Evolutionary conservation across 1,284 basidiomycete genomes (phyloP), one percentile per base, ranked within the genome.

Genomic region (Ceratobasidium sp.): DNA sequence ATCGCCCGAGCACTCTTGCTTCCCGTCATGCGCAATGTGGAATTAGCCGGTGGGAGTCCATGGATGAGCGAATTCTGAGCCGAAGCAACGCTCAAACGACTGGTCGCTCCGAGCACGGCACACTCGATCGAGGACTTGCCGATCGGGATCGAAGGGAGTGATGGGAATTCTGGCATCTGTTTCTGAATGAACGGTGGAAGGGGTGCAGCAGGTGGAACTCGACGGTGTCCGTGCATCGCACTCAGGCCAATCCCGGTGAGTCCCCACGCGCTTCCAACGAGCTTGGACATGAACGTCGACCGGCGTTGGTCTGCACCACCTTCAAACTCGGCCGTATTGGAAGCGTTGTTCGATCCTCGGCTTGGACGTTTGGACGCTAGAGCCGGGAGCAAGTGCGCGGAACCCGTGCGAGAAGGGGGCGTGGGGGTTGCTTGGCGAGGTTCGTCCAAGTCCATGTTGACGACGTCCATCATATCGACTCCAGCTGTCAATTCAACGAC

Each of bases 401-500:
- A 54, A 13, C 12, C 22, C 4, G 35, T 54, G 20, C 62, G 62
- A 34, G 62, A 53, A 31, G 62, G 38, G 7, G 52, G 52, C 40
- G 49, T 62, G 3, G 58, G 58, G 3, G 62, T 53, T 10, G 25
- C 35, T 12, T 67, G 49, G 20, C 20, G 17, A 29, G 13, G 15
- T 4, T 25, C 8, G 17, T 47, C 56, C 27, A 47, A 15, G 13
- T 47, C 42, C 62, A 53, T 2, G 29, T 67, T 42, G 27, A 45
- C 32, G 6, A 67, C n/a, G 6, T 67, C 62, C 35, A 67, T n/a
- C 34, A 67, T 67, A 43, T 67, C 62, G 7, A 67, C 27, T n/a
- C 40, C 62, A 8, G 32, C 43, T 2, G 49, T 25, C 13, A 52
- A 20, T 17, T 29, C 20, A 10, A 38, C 49, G 8, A 65, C 13